These are phyloP conservation scores for Populus hybrid DNA, from an alignment of 441 rosid species.

Conservation along the genomic window DNA sequence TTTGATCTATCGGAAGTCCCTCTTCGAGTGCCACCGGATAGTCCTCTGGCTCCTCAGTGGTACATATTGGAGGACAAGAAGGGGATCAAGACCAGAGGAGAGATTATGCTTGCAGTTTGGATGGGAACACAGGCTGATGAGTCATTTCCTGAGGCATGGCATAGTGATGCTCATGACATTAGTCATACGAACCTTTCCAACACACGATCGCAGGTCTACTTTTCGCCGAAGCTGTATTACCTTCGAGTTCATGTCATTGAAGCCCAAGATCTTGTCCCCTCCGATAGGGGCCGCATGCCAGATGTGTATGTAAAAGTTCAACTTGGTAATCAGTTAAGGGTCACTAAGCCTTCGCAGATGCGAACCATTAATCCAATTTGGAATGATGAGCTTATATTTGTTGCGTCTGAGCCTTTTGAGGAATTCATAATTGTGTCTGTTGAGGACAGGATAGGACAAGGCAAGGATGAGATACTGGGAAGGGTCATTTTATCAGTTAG, in stretches of 20 bases:
- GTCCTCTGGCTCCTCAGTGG: slow-evolving; percentile 67
- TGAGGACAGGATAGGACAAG: slow-evolving; percentile 37
- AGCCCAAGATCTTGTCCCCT: slow-evolving; percentile 55
- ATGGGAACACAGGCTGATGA: slow-evolving; percentile 61
- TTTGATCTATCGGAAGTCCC: slow-evolving; percentile 45
- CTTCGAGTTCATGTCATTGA: slow-evolving; percentile 46
- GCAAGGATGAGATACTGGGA: slow-evolving; percentile 40
- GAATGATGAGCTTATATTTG: slow-evolving; percentile 70
- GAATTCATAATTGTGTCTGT: slow-evolving; percentile 33
- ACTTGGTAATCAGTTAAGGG: slow-evolving; percentile 33
- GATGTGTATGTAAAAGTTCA: slow-evolving; percentile 28
- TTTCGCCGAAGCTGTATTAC: slow-evolving; percentile 56
- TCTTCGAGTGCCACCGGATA: slow-evolving; percentile 55
- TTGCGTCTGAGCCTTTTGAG: slow-evolving; percentile 55
- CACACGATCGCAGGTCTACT: slow-evolving; percentile 51
- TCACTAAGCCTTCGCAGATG: slow-evolving; percentile 30
- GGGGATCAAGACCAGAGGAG: slow-evolving; percentile 34
- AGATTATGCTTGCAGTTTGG: slow-evolving; percentile 60
- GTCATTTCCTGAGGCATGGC: slow-evolving; percentile 58
- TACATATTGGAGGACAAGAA: slow-evolving; percentile 39
- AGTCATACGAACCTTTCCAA: slow-evolving; percentile 47
- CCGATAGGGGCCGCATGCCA: slow-evolving; percentile 38
- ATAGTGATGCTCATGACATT: slow-evolving; percentile 51
- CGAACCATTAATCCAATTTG: slow-evolving; percentile 45
- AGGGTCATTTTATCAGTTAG: slow-evolving; percentile 29